phyloP scores from a whole-genome alignment of 805 yeast species.

The Ogataea kodamae region DNA sequence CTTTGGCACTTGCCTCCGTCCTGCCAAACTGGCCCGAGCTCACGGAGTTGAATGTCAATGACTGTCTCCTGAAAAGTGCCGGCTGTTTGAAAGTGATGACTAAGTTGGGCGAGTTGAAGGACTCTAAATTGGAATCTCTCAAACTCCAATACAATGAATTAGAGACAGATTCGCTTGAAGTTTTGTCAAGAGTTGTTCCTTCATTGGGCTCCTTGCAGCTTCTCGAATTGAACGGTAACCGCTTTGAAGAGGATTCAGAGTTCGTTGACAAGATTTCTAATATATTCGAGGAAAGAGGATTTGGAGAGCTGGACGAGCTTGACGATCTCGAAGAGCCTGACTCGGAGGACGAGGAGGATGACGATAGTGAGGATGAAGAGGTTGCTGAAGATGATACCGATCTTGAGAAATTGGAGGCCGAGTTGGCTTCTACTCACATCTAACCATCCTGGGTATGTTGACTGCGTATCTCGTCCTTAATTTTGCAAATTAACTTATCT shows the following conservation, averaged over 20 bases:
- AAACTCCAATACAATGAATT: constrained; percentile 89
- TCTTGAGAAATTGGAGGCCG: constrained; percentile 47
- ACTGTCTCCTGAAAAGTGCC: constrained; percentile 75
- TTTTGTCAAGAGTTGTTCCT: constrained; percentile 53
- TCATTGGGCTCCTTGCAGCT: constrained; percentile 54
- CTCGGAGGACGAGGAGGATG: constrained; percentile 66
- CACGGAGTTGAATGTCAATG: constrained; percentile 80
- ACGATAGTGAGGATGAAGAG: constrained; percentile 51
- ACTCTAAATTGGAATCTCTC: constrained; percentile 49
- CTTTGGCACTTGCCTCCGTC: constrained; percentile 58
- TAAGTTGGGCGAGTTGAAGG: constrained; percentile 37
- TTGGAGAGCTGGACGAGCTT: constrained; percentile 84
- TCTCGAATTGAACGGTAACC: constrained; percentile 90
- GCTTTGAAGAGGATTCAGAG: constrained; percentile 84
- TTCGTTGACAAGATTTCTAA: constrained; percentile 56
- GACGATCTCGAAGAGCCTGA: constrained; percentile 90
- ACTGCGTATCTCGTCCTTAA: constrained; percentile 29
- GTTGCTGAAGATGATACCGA: constrained; percentile 41
- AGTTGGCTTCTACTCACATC: constrained; percentile 40
- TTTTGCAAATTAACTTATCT: constrained; percentile 47
- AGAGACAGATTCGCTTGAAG: constrained; percentile 57
- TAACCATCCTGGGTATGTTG: constrained; percentile 9
- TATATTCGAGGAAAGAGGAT: constrained; percentile 66
- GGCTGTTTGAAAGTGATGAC: constrained; percentile 63
- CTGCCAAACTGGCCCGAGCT: constrained; percentile 63